phyloP scores from a whole-genome alignment of 164 flowering plant species.

The Vitis rupestris region DNA sequence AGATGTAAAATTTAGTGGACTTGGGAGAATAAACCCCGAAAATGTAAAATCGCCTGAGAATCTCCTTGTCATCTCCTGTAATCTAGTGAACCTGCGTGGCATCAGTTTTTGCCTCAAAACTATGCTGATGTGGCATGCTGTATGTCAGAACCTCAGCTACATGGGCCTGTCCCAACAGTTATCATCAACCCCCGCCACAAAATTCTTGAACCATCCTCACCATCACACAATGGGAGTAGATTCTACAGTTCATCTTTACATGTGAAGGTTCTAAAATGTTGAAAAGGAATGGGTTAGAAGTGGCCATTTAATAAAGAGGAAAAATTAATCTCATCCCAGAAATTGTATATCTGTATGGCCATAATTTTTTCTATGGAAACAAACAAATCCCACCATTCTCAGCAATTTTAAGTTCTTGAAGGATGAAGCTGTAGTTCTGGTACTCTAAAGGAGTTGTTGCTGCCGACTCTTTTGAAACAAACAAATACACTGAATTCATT shows the following conservation, averaged over 20 bases:
- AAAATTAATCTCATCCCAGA: neutral
- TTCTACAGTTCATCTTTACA: too few species aligned
- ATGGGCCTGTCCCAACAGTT: neutral
- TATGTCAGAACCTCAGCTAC: neutral
- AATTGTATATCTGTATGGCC: conserved; percentile 14
- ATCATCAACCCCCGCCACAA: neutral
- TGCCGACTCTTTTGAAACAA: neutral
- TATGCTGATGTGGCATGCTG: too few species aligned
- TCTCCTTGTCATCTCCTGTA: too few species aligned
- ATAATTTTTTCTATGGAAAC: conserved; percentile 4
- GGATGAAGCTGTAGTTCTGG: neutral
- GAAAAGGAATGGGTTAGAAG: neutral
- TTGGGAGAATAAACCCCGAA: too few species aligned
- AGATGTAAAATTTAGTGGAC: too few species aligned
- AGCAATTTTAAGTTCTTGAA: too few species aligned
- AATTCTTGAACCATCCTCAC: neutral
- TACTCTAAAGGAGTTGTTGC: neutral
- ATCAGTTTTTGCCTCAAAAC: neutral
- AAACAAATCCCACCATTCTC: neutral
- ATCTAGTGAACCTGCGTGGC: neutral
- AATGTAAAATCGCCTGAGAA: too few species aligned
- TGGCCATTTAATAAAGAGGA: too few species aligned
- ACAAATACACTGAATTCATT: neutral
- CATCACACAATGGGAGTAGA: neutral
- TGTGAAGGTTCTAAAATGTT: too few species aligned